phyloP scores from a whole-genome alignment of 306 rosid genomes.

The Trifolium pratense region DNA sequence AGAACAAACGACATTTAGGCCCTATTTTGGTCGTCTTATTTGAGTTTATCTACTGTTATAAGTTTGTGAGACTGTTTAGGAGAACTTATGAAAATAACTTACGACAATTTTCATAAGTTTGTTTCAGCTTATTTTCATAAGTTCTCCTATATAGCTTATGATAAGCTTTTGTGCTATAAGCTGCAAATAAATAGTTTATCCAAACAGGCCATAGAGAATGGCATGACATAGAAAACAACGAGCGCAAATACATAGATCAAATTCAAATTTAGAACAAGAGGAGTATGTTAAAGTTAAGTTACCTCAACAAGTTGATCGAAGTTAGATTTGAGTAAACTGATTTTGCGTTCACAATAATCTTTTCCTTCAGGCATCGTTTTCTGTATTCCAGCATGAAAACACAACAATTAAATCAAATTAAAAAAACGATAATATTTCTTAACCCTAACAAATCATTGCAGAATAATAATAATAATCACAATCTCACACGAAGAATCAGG shows the following conservation, averaged over 20 bases:
- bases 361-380: conserved; percentile 87
- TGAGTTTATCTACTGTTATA: too few species aligned
- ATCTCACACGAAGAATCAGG: neutral
- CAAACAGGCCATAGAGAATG: too few species aligned
- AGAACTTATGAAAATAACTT: too few species aligned
- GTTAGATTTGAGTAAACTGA: conserved; percentile 83
- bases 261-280: neutral
- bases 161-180: too few species aligned
- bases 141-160: too few species aligned
- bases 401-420: neutral
- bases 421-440: neutral
- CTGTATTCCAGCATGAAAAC: conserved; percentile 40
- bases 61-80: too few species aligned
- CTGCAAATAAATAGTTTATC: too few species aligned
- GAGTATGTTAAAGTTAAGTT: neutral
- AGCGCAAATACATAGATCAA: neutral
- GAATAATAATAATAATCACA: neutral
- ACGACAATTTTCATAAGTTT: too few species aligned
- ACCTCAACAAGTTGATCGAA: conserved; percentile 97
- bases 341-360: conserved; percentile 89
- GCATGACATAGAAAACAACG: neutral
- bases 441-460: neutral
- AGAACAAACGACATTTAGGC: neutral
- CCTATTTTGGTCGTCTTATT: too few species aligned
- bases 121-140: too few species aligned